Base-by-base conservation (phyloP, 1,139 yeast genomes). In the Debaryomyces singareniensis region DNA sequence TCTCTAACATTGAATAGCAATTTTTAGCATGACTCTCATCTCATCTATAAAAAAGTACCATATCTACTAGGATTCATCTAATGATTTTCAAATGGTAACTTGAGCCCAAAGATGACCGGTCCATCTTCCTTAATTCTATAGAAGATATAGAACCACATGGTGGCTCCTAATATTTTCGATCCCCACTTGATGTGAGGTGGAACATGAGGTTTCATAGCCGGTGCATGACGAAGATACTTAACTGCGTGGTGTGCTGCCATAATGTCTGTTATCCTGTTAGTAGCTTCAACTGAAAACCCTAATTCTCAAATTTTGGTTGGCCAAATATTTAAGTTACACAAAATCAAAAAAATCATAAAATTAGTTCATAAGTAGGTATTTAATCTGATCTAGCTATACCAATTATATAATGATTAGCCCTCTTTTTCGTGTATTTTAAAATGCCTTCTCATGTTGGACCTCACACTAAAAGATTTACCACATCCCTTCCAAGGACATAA, bases 361-460 rank as follows among this genome's bases (percentile, higher is more conserved):
- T 22, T 13, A 11, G n/a, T n/a, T n/a, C n/a, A n/a, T n/a, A n/a
- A n/a, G n/a, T n/a, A n/a, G n/a, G n/a, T n/a, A n/a, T n/a, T n/a
- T n/a, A n/a, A n/a, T n/a, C n/a, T n/a, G n/a, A n/a, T n/a, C n/a
- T n/a, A n/a, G n/a, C n/a, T n/a, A n/a, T n/a, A n/a, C n/a, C n/a
- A n/a, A n/a, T n/a, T n/a, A n/a, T n/a, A n/a, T n/a, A n/a, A n/a
- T n/a, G n/a, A n/a, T n/a, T n/a, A n/a, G n/a, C 9, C 21, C 7
- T 18, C n/a, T 18, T 76, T 67, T 25, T 58, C 54, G 49, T 82
- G 93, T 2, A 71, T 73, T 46, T 74, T 81, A 78, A 85, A 73
- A 52, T 91, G 98, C 47, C 91, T 91, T 15, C 86, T 79, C 43
- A 89, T 61, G 49, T 91, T 89, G n/a, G 95, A 82, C 27, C 91